These are phyloP conservation scores for Hypoxylon sp. DNA, from an alignment of 2,329 filamentous ascomycete species.

Conservation along the genomic window DNA sequence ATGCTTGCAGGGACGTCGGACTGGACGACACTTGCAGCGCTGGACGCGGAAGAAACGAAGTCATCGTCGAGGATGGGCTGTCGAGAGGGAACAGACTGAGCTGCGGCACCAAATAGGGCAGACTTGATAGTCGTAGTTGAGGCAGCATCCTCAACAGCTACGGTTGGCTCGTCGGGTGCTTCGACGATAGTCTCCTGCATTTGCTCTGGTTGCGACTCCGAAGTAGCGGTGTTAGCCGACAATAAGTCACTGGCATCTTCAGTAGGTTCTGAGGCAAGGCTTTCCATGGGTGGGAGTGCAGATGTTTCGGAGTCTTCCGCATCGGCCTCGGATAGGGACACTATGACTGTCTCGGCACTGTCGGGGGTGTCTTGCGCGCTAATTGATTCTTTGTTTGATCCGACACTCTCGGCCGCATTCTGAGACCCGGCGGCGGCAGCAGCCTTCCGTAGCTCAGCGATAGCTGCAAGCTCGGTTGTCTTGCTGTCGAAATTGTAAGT, in stretches of 20 bases:
- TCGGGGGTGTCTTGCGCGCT: constrained; percentile 45
- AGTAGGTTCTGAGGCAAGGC: constrained; percentile 36
- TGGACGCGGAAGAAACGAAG: constrained; percentile 50
- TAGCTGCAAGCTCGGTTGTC: constrained; percentile 65
- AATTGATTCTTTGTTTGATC: constrained; percentile 30
- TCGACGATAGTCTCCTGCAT: constrained; percentile 49
- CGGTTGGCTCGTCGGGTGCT: constrained; percentile 38
- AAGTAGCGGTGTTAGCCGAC: constrained; percentile 43
- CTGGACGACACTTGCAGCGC: constrained; percentile 47
- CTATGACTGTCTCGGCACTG: constrained; percentile 43
- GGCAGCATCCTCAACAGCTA: constrained; percentile 35
- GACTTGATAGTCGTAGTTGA: constrained; percentile 52
- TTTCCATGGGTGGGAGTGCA: constrained; percentile 37
- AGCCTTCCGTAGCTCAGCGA: constrained; percentile 51
- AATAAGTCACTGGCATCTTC: constrained; percentile 36
- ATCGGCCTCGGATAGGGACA: constrained; percentile 34
- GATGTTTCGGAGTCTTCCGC: constrained; percentile 38
- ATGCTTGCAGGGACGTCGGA: constrained; percentile 50
- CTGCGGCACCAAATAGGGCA: constrained; percentile 60
- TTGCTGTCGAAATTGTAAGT: constrained; percentile 82
- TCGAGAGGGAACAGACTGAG: constrained; percentile 58
- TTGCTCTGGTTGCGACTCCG: constrained; percentile 42
- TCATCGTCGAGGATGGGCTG: constrained; percentile 61
- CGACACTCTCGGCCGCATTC: constrained; percentile 30
- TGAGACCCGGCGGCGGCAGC: constrained; percentile 32